A percentile compares a stretch with the other conserved stretches of the same genome.
phyloP scores from a whole-genome alignment of 2,329 filamentous ascomycete species.

The Dactylellina leptospora region DNA sequence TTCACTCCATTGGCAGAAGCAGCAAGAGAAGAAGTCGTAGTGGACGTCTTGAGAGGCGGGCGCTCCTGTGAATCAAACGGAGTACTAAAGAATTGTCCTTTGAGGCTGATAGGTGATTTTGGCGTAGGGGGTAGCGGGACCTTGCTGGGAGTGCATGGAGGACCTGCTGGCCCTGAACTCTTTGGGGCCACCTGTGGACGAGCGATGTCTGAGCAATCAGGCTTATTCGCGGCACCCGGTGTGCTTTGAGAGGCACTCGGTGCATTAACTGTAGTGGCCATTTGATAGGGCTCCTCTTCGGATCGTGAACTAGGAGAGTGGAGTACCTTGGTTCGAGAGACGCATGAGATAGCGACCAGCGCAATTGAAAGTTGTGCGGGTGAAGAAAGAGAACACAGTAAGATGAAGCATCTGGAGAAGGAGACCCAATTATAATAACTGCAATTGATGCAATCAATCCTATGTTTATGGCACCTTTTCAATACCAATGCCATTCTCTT shows the following conservation, averaged over 20 bases:
- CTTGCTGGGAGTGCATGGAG: slow-evolving; percentile 44
- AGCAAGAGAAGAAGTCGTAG: slow-evolving; percentile 29
- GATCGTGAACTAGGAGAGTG: slow-evolving; percentile 2
- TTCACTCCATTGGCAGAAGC: not conserved
- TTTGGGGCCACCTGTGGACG: not conserved
- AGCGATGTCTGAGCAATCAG: slow-evolving; percentile 1
- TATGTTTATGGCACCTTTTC: not conserved
- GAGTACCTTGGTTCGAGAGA: slow-evolving; percentile 22
- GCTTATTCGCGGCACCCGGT: slow-evolving; percentile 19
- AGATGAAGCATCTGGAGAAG: slow-evolving; percentile 7
- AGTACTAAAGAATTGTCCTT: slow-evolving; percentile 21
- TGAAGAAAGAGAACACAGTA: too few relatives aligned
- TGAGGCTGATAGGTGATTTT: slow-evolving; percentile 35
- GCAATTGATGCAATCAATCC: too few relatives aligned
- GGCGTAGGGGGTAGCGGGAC: slow-evolving; percentile 42
- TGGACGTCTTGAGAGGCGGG: slow-evolving; percentile 27
- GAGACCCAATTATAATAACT: not conserved
- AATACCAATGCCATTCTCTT: not conserved
- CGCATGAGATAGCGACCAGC: slow-evolving; percentile 20
- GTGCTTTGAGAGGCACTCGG: slow-evolving; percentile 18
- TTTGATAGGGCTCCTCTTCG: not conserved
- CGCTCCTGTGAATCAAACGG: slow-evolving; percentile 31
- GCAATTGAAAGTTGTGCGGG: slow-evolving; percentile 8
- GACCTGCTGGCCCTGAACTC: slow-evolving; percentile 3
- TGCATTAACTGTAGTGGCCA: slow-evolving; percentile 13